Base-by-base conservation (phyloP, 225 moss, liverwort and hornwort genomes). In the Bryum argenteum region DNA sequence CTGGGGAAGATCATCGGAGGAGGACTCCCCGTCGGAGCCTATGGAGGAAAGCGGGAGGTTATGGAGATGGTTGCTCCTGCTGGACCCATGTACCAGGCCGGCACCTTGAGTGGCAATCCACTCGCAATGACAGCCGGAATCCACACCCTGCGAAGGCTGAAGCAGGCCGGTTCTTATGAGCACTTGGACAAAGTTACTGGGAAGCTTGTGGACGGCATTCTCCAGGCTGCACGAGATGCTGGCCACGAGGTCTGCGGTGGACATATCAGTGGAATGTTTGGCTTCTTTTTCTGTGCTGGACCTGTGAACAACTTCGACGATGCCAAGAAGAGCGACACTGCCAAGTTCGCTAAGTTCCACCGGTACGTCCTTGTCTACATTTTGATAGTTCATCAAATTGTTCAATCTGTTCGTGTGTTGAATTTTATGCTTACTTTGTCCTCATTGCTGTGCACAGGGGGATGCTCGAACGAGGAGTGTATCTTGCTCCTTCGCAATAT, bases 21-120 rank as follows among this genome's bases (percentile, higher is more conserved):
- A 65, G 97, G 97, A 45, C 88, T 98, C 39, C 97, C 97, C 11
- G 97, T 98, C 8, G 97, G 97, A 61, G 97, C 97, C 1, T 98
- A 98, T 53, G 97, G 97, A 67, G 94, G 97, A n/a, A 86, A 82
- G 82, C 83, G 94, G 65, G 81, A 92, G 21, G 80, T 98, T 15
- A 98, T 98, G 97, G 92, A 98, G 79, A 88, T 89, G 84, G 97
- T 98, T 23, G 97, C 97, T n/a, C 97, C 97, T 5, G 92, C 94
- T 5, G 97, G 97, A 20, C 97, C 97, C 48, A 91, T 98, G 94
- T 98, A 98, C 69, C 97, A 98, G 76, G 97, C 97, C 8, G 97
- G 97, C 21, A 98, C 97, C 23, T 76, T 98, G 66, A 98, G 97
- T 82, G 97, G 97, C 43, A 98, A 98, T 65, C 97, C 97, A 11